Evolutionary conservation across 2,329 filamentous ascomycete genomes (phyloP).

Genomic region (Dothideomycetidae sp.): DNA sequence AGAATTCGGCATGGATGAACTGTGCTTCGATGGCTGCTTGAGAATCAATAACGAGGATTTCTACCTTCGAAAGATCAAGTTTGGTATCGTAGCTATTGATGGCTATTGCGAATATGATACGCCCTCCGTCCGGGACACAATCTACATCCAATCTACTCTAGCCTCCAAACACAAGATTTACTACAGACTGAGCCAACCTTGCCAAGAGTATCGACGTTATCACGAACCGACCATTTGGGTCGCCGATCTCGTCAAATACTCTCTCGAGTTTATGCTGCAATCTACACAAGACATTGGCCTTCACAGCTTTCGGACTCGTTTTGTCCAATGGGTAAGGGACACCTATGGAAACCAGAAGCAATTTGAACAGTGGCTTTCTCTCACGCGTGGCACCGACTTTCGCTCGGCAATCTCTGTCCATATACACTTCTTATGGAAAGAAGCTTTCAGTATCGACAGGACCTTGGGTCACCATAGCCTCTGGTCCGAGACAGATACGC

Average conservation of each 20-base stretch:
- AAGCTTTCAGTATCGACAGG: constrained; percentile 39
- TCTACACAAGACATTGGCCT: constrained; percentile 33
- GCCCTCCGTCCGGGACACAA: constrained; percentile 25
- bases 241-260: constrained; percentile 54
- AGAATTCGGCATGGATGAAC: constrained; percentile 22
- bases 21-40: constrained; percentile 49
- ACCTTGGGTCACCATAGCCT: constrained; percentile 20
- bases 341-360: constrained; percentile 29
- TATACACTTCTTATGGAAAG: constrained; percentile 49
- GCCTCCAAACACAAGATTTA: constrained; percentile 36
- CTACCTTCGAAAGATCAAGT: constrained; percentile 44
- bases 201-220: constrained; percentile 47
- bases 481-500: constrained; percentile 24
- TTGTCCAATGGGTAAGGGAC: constrained; percentile 41
- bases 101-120: constrained; percentile 44
- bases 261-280: constrained; percentile 45
- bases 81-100: constrained; percentile 48
- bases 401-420: constrained; percentile 46
- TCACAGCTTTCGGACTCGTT: constrained; percentile 42
- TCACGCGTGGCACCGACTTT: constrained; percentile 44
- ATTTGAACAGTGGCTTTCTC: constrained; percentile 42
- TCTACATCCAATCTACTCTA: constrained; percentile 49
- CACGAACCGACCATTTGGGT: constrained; percentile 55
- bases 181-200: constrained; percentile 47
- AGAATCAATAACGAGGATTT: constrained; percentile 27